These are phyloP conservation scores for Naganishia sp. DNA, from an alignment of 1,284 basidiomycete species.

Conservation along the genomic window DNA sequence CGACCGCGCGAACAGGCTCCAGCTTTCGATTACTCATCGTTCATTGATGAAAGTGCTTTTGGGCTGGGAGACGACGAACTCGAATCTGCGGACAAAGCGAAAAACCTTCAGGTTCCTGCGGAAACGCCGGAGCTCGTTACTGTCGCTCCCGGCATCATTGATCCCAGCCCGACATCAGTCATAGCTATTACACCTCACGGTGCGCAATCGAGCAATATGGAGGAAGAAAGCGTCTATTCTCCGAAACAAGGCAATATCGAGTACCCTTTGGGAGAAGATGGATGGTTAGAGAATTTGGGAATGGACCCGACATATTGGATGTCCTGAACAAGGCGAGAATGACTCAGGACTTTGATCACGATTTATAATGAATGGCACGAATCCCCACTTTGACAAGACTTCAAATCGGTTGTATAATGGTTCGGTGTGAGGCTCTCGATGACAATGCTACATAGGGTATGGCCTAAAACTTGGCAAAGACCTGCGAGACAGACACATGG, in stretches of 20 bases:
- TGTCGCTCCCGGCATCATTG: conserved; percentile 2
- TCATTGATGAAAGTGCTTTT: conserved; percentile 31
- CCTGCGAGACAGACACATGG: not conserved
- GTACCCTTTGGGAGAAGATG: conserved; percentile 26
- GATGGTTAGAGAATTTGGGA: conserved; percentile 27
- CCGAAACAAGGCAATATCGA: conserved; percentile 11
- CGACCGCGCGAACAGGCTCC: conserved; percentile 20
- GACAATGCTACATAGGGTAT: not conserved
- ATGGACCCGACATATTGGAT: conserved; percentile 16
- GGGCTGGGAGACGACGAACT: conserved; percentile 20
- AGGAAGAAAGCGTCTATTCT: conserved; percentile 7
- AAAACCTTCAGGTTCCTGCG: conserved; percentile 6
- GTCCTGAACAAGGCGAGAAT: conserved; percentile 1
- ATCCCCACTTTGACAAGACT: not conserved
- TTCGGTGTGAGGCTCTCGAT: not conserved
- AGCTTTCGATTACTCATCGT: conserved; percentile 33
- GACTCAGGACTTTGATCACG: not conserved
- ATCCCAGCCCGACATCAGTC: conserved; percentile 29
- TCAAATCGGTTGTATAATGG: conserved; percentile 5
- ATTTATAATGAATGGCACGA: not conserved
- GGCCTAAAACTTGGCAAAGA: not conserved
- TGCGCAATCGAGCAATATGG: not conserved
- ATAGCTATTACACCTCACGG: conserved; percentile 14
- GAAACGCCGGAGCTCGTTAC: conserved; percentile 27
- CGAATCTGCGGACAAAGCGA: conserved; percentile 3